phyloP scores from a whole-genome alignment of 2,329 filamentous ascomycete species.

The Alternaria sp. region DNA sequence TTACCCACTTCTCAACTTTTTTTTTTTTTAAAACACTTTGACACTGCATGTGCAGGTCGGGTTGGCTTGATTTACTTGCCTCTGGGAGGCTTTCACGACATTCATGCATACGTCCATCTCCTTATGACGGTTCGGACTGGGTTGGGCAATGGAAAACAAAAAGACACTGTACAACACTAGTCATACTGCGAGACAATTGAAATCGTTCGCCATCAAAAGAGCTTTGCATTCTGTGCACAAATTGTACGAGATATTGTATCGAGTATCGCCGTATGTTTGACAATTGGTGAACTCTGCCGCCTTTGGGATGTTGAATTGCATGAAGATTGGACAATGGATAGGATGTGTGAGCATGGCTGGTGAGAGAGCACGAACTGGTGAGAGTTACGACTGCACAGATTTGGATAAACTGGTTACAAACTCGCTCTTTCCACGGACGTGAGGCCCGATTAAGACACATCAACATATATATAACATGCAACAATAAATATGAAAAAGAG shows the following conservation, averaged over 20 bases:
- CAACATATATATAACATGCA: background rate
- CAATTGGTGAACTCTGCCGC: background rate
- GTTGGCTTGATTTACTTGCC: background rate
- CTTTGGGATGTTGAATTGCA: background rate
- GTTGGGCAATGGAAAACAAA: background rate
- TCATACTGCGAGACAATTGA: constrained; percentile 7
- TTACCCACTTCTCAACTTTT: background rate
- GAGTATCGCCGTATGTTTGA: too few species aligned
- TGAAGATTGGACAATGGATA: background rate
- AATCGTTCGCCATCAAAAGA: background rate
- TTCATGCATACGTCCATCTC: background rate
- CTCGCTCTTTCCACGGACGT: background rate
- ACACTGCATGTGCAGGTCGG: background rate
- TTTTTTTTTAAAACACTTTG: background rate
- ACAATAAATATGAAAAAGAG: constrained; percentile 1
- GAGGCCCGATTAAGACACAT: background rate
- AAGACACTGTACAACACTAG: background rate
- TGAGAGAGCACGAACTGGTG: background rate
- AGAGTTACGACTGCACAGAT: background rate
- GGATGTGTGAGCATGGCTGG: background rate
- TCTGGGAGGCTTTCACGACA: constrained; percentile 1
- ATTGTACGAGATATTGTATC: background rate
- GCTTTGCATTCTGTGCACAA: background rate
- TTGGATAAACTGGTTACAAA: background rate
- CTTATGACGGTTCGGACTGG: constrained; percentile 9